Percentiles rank a stretch among this genome's conserved stretches.
These are phyloP conservation scores for Bombardia bombarda DNA, from an alignment of 495 filamentous ascomycete species.

Conservation along the genomic window DNA sequence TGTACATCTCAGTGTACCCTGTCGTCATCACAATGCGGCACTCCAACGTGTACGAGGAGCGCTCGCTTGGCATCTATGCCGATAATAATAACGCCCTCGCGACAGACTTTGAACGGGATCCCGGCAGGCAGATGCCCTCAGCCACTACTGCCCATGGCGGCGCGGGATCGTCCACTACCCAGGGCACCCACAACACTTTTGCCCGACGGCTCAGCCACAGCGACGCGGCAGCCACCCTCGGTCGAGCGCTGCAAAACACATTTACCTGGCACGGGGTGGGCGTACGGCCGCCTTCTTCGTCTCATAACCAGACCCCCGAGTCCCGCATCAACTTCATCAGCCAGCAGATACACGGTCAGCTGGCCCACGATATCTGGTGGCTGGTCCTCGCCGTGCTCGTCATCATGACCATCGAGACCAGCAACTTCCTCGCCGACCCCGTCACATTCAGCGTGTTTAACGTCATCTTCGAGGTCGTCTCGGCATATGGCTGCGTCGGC, in stretches of 20 bases:
- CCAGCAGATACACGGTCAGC: slow-evolving; percentile 70
- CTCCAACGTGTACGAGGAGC: slow-evolving; percentile 61
- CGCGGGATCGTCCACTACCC: too few relatives aligned
- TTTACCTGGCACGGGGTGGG: slow-evolving; percentile 33
- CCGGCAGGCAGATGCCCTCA: background rate
- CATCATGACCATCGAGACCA: slow-evolving; percentile 66
- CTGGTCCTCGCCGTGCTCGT: slow-evolving; percentile 65
- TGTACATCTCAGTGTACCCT: slow-evolving; percentile 78
- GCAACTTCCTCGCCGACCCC: slow-evolving; percentile 57
- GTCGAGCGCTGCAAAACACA: slow-evolving; percentile 19
- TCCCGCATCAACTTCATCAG: slow-evolving; percentile 40
- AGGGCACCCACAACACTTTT: slow-evolving; percentile 2
- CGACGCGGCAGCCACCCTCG: slow-evolving; percentile 18
- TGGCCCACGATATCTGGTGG: slow-evolving; percentile 85
- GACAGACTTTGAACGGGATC: slow-evolving; percentile 12
- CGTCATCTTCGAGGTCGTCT: slow-evolving; percentile 77
- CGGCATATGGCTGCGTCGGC: slow-evolving; percentile 79
- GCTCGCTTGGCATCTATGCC: slow-evolving; percentile 59
- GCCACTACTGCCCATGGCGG: background rate
- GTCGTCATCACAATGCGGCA: slow-evolving; percentile 66
- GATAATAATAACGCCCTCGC: slow-evolving; percentile 34
- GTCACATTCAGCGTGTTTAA: slow-evolving; percentile 73
- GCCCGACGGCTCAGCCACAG: slow-evolving; percentile 12
- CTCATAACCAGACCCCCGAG: slow-evolving; percentile 16
- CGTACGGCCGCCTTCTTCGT: slow-evolving; percentile 10